Conservation (phyloP, 345 rosid species). For the Gossypium australe region DNA sequence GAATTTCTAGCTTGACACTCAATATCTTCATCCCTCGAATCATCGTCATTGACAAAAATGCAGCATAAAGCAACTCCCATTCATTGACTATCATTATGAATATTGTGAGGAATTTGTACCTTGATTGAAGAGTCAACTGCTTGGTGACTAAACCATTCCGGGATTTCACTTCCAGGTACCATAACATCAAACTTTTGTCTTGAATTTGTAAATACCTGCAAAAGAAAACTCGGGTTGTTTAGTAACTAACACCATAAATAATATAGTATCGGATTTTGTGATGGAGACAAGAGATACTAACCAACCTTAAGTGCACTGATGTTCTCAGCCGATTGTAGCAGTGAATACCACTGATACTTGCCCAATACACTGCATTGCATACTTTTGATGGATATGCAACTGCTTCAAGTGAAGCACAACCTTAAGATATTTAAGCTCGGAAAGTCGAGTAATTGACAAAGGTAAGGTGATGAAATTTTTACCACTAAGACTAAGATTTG, state of each 20-base stretch:
- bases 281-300: background rate
- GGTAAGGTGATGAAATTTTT: conserved; percentile 29
- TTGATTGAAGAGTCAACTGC: background rate
- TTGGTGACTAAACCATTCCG: background rate
- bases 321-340: background rate
- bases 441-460: conserved; percentile 21
- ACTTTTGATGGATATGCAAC: background rate
- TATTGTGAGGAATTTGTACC: background rate
- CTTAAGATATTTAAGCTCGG: background rate
- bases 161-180: conserved; percentile 2
- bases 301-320: background rate
- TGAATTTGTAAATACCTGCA: background rate
- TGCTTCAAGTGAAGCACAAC: conserved; percentile 19
- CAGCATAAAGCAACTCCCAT: conserved; percentile 9
- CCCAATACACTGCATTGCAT: background rate
- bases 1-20: background rate
- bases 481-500: conserved; percentile 18
- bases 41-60: background rate
- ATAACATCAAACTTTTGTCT: background rate
- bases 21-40: fast-evolving
- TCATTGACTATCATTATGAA: background rate
- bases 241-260: background rate
- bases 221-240: background rate
- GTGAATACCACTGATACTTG: background rate
- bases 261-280: background rate